Evolutionary conservation across 768 basidiomycete genomes (phyloP), one percentile per base, ranked within the genome.

Genomic region (Lactifluus hygrophoroides): DNA sequence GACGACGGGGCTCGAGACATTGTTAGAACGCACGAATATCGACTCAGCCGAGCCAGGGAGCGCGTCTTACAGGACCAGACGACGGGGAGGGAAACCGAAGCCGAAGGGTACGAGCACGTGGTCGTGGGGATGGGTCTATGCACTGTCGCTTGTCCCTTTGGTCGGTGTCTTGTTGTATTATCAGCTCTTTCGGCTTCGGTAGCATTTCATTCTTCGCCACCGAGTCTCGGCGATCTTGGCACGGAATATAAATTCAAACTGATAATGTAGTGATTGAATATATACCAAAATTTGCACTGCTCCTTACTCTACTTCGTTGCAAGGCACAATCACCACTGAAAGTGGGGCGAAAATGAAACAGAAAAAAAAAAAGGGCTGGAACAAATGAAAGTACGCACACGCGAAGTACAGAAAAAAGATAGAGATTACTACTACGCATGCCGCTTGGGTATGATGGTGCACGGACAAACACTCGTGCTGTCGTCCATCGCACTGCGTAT

Each of bases 1-100:
- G 48, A 46, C 60, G 48, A 62, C 63, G 27, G 60, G 63, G 23
- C 52, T 64, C 42, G 63, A 64, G 44, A 51, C 47, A 37, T 49
- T 64, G 32, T 37, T 64, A 1, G 63, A 53, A 42, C 61, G 56
- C 23, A 54, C 63, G 34, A 62, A 62, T 32, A 35, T 64, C 14
- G 62, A 50, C 25, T 44, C 25, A 16, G 49, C 52, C 2, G 62
- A 57, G 28, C n/a, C 19, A 2, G 19, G 28, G 17, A 7, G 46
- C 2, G 17, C 8, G 13, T 21, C 13, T 43, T 19, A 34, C 13
- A 11, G 49, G 23, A 21, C 13, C 5, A 35, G 34, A 1, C 42
- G 27, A 40, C n/a, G 54, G 40, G 3, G 48, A 19, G 16, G n/a
- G n/a, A 3, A n/a, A n/a, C n/a, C 21, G 11, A 21, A n/a, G 10